Conservation (phyloP, 1,139 yeast species). For the Petasospora rhodanensis region DNA sequence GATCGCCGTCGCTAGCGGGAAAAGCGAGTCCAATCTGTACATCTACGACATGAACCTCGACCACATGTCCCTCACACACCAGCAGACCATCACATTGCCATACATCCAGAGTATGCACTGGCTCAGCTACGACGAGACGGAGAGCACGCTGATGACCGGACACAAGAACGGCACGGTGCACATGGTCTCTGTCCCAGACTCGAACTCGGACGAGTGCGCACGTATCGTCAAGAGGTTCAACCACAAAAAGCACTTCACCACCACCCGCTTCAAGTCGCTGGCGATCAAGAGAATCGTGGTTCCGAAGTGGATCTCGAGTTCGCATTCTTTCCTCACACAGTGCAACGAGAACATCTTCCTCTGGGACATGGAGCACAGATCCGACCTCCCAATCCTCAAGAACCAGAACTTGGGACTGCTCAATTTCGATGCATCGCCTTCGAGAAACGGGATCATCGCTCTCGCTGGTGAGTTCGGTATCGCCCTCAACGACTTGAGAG, state of each 20-base stretch:
- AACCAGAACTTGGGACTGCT: conserved; percentile 47
- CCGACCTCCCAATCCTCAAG: conserved; percentile 50
- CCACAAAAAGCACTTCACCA: conserved; percentile 52
- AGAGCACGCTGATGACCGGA: conserved; percentile 52
- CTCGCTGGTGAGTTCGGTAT: conserved; percentile 69
- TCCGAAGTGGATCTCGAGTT: conserved; percentile 37
- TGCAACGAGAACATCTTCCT: conserved; percentile 62
- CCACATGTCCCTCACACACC: conserved; percentile 53
- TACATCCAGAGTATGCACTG: conserved; percentile 63
- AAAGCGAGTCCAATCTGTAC: conserved; percentile 50
- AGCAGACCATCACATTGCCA: conserved; percentile 69
- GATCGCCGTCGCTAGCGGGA: conserved; percentile 65
- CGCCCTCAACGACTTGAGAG: conserved; percentile 63
- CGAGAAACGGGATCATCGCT: conserved; percentile 50
- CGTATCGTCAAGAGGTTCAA: conserved; percentile 72
- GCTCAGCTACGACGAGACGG: conserved; percentile 37
- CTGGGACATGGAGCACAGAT: conserved; percentile 63
- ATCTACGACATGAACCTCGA: conserved; percentile 53
- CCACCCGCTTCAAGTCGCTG: conserved; percentile 15
- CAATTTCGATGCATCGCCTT: conserved; percentile 48
- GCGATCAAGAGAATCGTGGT: conserved; percentile 39
- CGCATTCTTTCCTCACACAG: conserved; percentile 42
- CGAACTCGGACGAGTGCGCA: conserved; percentile 50
- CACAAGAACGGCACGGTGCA: conserved; percentile 69
- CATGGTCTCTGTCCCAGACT: conserved; percentile 60